These are phyloP conservation scores for Farysia itapuensis DNA, from an alignment of 1,284 basidiomycete genomes.

Conservation along the genomic window DNA sequence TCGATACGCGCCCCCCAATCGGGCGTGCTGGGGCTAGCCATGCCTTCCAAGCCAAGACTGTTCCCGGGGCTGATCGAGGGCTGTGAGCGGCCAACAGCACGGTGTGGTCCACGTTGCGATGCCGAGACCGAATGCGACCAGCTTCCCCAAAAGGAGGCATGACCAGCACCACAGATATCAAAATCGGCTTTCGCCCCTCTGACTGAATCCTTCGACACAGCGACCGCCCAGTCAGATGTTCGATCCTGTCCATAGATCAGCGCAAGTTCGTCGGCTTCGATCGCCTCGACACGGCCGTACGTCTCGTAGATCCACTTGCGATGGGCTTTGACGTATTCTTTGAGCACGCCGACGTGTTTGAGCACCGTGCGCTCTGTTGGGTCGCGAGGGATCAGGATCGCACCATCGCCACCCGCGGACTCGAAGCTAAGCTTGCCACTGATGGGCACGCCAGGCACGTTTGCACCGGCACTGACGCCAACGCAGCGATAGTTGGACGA, in stretches of 20 bases:
- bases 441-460: slow-evolving; percentile 26
- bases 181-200: slow-evolving; percentile 41
- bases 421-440: slow-evolving; percentile 41
- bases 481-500: slow-evolving; percentile 39
- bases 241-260: slow-evolving; percentile 44
- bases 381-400: slow-evolving; percentile 44
- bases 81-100: slow-evolving; percentile 1
- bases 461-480: slow-evolving; percentile 20
- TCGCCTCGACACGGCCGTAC: slow-evolving; percentile 41
- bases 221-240: slow-evolving; percentile 46
- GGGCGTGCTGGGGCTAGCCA: slow-evolving; percentile 2
- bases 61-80: neutral
- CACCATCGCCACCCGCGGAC: slow-evolving; percentile 42
- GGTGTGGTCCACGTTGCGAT: slow-evolving; percentile 42
- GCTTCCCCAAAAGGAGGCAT: slow-evolving; percentile 36
- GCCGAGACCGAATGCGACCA: slow-evolving; percentile 41
- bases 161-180: slow-evolving; percentile 33
- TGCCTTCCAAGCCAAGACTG: neutral
- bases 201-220: slow-evolving; percentile 36
- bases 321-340: slow-evolving; percentile 41
- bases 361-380: slow-evolving; percentile 40
- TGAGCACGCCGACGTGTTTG: slow-evolving; percentile 43
- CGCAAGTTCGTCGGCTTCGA: slow-evolving; percentile 35
- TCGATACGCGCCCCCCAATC: slow-evolving; percentile 8
- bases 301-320: slow-evolving; percentile 41